These are phyloP conservation scores for Pyrenopolyporus hunteri DNA, from an alignment of 495 filamentous ascomycete species.

Conservation along the genomic window DNA sequence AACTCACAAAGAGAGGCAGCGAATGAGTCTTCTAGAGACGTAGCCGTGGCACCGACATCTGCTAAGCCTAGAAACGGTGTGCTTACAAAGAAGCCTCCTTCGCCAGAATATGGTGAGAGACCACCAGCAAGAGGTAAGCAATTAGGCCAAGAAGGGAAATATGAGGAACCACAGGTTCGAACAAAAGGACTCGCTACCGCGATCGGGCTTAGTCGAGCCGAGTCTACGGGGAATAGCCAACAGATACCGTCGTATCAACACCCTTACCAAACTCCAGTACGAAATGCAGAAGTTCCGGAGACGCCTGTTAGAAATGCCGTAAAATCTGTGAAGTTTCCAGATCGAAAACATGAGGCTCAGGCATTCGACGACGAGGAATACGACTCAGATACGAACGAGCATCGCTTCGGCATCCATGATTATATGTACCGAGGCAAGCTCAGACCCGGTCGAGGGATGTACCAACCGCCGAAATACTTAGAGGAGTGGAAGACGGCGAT, in stretches of 20 bases:
- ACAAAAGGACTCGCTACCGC: slow-evolving; percentile 28
- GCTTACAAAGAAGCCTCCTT: not conserved
- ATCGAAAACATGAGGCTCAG: slow-evolving; percentile 29
- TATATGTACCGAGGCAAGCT: slow-evolving; percentile 52
- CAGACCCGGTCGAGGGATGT: slow-evolving; percentile 50
- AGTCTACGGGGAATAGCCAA: slow-evolving; percentile 17
- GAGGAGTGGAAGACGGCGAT: slow-evolving; percentile 66
- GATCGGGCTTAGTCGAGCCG: slow-evolving; percentile 2
- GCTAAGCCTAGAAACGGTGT: slow-evolving; percentile 9
- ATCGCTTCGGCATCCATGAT: slow-evolving; percentile 50
- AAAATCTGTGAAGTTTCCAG: slow-evolving; percentile 43
- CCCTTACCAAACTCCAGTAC: slow-evolving; percentile 19
- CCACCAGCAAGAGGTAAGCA: slow-evolving; percentile 39
- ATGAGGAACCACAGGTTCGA: slow-evolving; percentile 26
- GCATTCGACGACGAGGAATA: slow-evolving; percentile 25
- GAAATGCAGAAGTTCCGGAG: slow-evolving; percentile 17
- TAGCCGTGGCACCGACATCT: not conserved
- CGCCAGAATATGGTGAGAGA: slow-evolving; percentile 23
- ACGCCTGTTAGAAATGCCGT: slow-evolving; percentile 15
- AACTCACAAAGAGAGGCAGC: slow-evolving; percentile 4
- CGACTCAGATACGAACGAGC: slow-evolving; percentile 34
- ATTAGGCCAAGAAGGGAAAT: slow-evolving; percentile 26
- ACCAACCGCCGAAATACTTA: slow-evolving; percentile 53
- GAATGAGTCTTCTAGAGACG: slow-evolving; percentile 11
- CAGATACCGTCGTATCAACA: slow-evolving; percentile 18